Percentiles rank a stretch among this genome's conserved stretches.
Evolutionary conservation across 768 basidiomycete genomes (phyloP).

Genomic region (Tulasnella sp.): DNA sequence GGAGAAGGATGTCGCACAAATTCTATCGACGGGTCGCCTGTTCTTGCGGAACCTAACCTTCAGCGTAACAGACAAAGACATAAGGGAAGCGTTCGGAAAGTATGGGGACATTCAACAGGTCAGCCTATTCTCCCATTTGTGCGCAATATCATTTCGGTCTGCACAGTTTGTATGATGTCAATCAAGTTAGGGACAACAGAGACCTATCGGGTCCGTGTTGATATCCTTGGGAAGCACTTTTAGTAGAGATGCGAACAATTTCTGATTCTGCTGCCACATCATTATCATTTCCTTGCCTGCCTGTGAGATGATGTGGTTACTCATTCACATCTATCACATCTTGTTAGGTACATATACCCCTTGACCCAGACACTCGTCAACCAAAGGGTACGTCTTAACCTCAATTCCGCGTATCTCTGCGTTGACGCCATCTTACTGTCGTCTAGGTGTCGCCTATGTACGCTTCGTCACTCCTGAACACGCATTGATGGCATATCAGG

Average conservation of each 20-base stretch:
- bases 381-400: conserved; percentile 33
- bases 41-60: conserved; percentile 96
- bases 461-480: conserved; percentile 36
- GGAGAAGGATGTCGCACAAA: conserved; percentile 32
- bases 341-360: conserved; percentile 45
- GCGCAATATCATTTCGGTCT: neutral
- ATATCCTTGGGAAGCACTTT: conserved; percentile 11
- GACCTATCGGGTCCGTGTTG: conserved; percentile 23
- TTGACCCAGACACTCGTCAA: conserved; percentile 37
- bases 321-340: no score
- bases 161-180: conserved; percentile 33
- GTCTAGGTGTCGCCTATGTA: conserved; percentile 44
- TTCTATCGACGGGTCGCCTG: conserved; percentile 64
- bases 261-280: neutral
- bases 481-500: conserved; percentile 62
- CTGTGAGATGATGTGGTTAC: neutral
- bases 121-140: conserved; percentile 24
- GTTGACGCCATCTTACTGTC: neutral
- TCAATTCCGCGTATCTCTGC: neutral
- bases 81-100: conserved; percentile 49
- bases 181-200: conserved; percentile 50
- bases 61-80: conserved; percentile 61
- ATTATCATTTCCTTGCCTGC: neutral
- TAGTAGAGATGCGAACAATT: conserved; percentile 21
- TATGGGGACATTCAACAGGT: conserved; percentile 76